Evolutionary conservation across 352 stramenopile genomes (phyloP).

Genomic region (Peronospora tabacina): DNA sequence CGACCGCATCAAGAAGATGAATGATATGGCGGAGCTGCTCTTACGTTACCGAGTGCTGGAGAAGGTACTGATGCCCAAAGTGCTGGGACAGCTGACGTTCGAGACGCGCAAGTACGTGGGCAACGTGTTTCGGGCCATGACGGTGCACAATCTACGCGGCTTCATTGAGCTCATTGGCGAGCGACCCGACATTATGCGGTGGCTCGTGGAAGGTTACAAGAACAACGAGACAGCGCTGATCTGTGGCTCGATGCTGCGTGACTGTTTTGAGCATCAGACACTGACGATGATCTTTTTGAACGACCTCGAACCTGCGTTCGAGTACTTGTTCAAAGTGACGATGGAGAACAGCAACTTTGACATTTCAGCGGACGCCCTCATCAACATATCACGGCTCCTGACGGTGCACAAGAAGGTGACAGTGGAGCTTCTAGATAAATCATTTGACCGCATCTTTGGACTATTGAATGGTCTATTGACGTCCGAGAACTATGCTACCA

Average conservation of each 20-base stretch:
- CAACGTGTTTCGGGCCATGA: conserved; percentile 71
- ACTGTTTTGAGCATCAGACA: conserved; percentile 65
- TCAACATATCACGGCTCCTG: conserved; percentile 67
- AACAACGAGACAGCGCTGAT: conserved; percentile 68
- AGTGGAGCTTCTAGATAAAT: conserved; percentile 38
- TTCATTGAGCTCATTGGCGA: conserved; percentile 59
- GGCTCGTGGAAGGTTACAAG: conserved; percentile 66
- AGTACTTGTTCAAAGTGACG: conserved; percentile 61
- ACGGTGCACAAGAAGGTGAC: conserved; percentile 57
- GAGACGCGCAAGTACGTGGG: conserved; percentile 78
- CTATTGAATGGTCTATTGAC: conserved; percentile 54
- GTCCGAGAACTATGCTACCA: conserved; percentile 66
- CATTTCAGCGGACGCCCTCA: conserved; percentile 74
- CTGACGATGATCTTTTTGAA: conserved; percentile 55
- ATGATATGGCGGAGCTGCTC: conserved; percentile 68
- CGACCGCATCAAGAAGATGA: conserved; percentile 72
- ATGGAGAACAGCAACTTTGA: conserved; percentile 78
- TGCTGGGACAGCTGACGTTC: conserved; percentile 66
- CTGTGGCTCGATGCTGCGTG: conserved; percentile 70
- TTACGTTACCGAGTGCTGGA: conserved; percentile 66
- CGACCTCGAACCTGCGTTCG: conserved; percentile 54
- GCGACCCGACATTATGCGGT: conserved; percentile 58
- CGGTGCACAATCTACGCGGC: conserved; percentile 52
- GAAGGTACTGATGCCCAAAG: conserved; percentile 62
- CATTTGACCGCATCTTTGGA: conserved; percentile 64